Base-by-base conservation (phyloP, 2,329 filamentous ascomycete genomes). In the Colletotrichum viniferum region DNA sequence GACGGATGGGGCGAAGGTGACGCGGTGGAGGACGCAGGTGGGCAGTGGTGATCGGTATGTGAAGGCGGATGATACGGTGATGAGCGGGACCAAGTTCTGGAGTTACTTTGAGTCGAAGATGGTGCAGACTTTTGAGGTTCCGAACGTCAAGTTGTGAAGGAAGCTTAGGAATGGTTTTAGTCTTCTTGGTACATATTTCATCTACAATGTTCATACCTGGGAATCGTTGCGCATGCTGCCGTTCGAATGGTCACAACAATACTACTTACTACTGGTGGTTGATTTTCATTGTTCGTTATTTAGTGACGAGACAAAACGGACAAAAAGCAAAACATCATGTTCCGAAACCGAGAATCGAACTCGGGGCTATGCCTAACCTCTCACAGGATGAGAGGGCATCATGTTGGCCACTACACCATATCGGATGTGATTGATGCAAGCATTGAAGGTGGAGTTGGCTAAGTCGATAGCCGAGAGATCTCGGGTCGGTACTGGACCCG, bases 51-150 rank as follows among this genome's bases (percentile, higher is more conserved):
- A 80, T n/a, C 79, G 79, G 56, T 86, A 85, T 74, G 83, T 79
- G 16, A 76, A 78, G 21, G 78, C 80, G 61, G 77, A 73, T 21
- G 84, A 84, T 73, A 85, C 81, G 1, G 73, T 65, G 4, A 77
- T 86, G 4, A 81, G 77, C 43, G 83, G 84, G 24, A 82, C 78
- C 1, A 83, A 80, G 73, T 86, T 86, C 67, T 83, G 82, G 82
- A 82, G 82, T 6, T 81, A 80, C 13, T 85, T 86, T 71, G 80
- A 79, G 21, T 80, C 72, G 12, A 81, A 82, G 52, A 78, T 78
- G 71, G 81, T 86, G 4, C 83, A 85, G 78, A 86, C 84, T 0
- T 86, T 86, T 67, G 85, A 86, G 73, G 73, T 86, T 16, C 67
- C 76, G 2, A 79, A 78, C n/a, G 79, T 83, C 1, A 77, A 78